Base-by-base conservation (phyloP, 2,329 filamentous ascomycete genomes). In the Sordariomycetes sp. region DNA sequence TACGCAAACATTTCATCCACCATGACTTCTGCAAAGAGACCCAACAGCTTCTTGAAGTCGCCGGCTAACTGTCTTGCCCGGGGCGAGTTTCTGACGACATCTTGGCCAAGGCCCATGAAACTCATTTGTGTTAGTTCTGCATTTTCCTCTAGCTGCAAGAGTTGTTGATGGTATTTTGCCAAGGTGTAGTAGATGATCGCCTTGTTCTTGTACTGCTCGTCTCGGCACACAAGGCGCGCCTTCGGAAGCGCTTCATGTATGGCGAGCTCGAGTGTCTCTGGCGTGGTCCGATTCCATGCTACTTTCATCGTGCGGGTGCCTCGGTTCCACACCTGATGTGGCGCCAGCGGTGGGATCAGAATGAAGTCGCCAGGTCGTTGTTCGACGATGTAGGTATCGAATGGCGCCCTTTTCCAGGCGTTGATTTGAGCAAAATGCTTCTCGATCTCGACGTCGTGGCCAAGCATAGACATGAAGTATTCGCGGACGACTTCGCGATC, bases 191-290 rank as follows among this genome's bases (percentile, higher is more conserved):
- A 94, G 29, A 95, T 70, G 38, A 96, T 95, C 5, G 88, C 86
- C 55, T 96, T 96, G 62, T 94, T 95, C 56, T 96, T 96, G 66
- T 98, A 98, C 55, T 96, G 90, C 54, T 98, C 92, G 45, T 98
- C 92, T 24, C 92, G 82, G 52, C 92, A 96, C 3, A 96, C 90
- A 45, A 95, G 75, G 10, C 87, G 76, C 8, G 88, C 86, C 46
- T 87, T 86, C 1, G 88, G 87, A 3, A 98, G 68, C 1, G 90
- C 87, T 61, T 96, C 92, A 39, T 79, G 72, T 15, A 96, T 57
- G 1, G 90, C 92, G 54, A 93, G 66, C 43, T 90, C 82, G 4
- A 98, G 69, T 0, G 92, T 96, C 50, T 96, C 87, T 3, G 84
- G 82, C 0, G 88, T 95, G 0, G 86, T 95, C 18, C 92, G 75